Base-by-base conservation (phyloP, 2,329 filamentous ascomycete species). In the Ramularia endophylla region DNA sequence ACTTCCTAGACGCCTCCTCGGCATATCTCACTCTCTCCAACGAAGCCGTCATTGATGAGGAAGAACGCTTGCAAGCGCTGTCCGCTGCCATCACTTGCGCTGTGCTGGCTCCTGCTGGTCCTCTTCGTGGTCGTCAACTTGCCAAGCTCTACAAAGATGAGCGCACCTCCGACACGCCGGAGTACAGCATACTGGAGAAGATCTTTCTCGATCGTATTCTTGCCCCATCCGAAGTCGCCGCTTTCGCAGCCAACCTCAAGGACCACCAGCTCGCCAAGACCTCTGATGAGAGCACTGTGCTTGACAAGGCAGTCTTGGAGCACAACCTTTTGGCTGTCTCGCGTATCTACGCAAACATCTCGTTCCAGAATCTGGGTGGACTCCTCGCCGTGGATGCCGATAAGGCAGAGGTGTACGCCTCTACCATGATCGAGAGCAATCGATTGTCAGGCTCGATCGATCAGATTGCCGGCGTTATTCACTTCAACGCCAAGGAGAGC, bases 361-460 rank as follows among this genome's bases (percentile, higher is more conserved):
- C 70, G 46, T 60, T 74, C 52, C 81, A 85, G 43, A 81, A 81
- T 18, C 73, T 98, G 1, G 92, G 83, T 0, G 69, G 74, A 28
- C 74, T 95, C 27, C 71, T 98, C 11, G 88, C 86, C 0, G 73
- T 95, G 4, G 79, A 86, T 44, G 79, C 78, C 0, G 85, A 85
- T 38, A 84, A 82, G 62, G 90, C 90, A 3, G 92, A 98, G 70
- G 81, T 85, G 44, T 95, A 92, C 40, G 92, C 90, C 9, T 88
- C 90, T 4, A 77, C 80, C 54, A 98, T 98, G 92, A 87, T 98
- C 55, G 89, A 97, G 70, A 89, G 95, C 65, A 88, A 87, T 8
- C 80, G 92, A 22, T 67, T 98, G 38, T 78, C 83, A 3, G 92
- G 90, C 6, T 81, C 83, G 43, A 97, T 98, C 57, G 90, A 98